Conservation (phyloP, 257 asterid genomes). For the Thymus mandschuricus region DNA sequence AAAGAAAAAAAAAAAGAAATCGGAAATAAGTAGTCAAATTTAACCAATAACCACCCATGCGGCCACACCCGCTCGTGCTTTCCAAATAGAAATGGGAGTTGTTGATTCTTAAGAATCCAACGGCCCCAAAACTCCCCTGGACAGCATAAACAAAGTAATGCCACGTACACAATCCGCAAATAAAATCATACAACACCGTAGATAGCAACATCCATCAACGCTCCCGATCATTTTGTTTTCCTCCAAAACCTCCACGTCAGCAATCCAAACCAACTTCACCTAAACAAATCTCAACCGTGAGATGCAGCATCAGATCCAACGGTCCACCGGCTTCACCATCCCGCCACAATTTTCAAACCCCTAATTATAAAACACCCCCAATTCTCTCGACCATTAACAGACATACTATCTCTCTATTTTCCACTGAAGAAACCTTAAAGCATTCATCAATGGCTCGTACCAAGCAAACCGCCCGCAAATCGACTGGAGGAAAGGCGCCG, state of each 20-base stretch:
- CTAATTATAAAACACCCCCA: constrained; percentile 22
- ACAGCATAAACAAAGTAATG: background rate
- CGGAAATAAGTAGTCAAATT: too few relatives aligned
- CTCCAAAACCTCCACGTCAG: constrained; percentile 11
- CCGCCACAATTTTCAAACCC: constrained; percentile 34
- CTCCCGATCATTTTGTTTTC: background rate
- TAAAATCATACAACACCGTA: background rate
- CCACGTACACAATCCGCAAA: constrained; percentile 27
- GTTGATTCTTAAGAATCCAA: background rate
- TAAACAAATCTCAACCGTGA: background rate
- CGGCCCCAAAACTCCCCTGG: background rate
- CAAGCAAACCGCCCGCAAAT: constrained; percentile 38
- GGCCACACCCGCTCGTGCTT: too few relatives aligned
- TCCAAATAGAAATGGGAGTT: background rate
- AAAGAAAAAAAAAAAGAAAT: too few relatives aligned
- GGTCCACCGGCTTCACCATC: constrained; percentile 8
- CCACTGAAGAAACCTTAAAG: background rate
- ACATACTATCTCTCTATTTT: background rate
- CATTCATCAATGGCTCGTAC: constrained; percentile 35
- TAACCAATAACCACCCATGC: too few relatives aligned
- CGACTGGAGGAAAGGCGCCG: constrained; percentile 45
- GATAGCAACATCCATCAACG: constrained; percentile 10
- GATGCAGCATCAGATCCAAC: background rate
- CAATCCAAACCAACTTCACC: constrained; percentile 11
- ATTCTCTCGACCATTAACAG: background rate